A percentile compares a stretch with the other conserved stretches of the same genome.
Conservation (phyloP, 2,329 filamentous ascomycete genomes). For the Trichoderma atrobrunneum region DNA sequence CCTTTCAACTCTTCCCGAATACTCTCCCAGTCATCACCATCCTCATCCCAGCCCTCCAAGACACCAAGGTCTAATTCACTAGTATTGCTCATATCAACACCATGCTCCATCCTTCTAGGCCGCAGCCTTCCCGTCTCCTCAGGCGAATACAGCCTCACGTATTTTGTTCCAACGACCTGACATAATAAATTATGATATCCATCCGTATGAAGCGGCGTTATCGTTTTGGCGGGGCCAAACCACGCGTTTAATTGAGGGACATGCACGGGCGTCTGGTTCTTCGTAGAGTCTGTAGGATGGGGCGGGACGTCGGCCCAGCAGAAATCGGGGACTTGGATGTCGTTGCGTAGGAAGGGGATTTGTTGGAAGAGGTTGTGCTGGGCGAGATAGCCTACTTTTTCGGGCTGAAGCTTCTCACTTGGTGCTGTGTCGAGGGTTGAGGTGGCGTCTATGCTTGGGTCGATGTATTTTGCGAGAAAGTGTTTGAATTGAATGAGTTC, state of each 20-base stretch:
- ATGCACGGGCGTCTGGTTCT: constrained; percentile 43
- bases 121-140: constrained; percentile 55
- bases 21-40: constrained; percentile 35
- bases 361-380: constrained; percentile 87
- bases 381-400: constrained; percentile 72
- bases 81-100: constrained; percentile 91
- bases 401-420: not conserved
- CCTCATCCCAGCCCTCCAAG: constrained; percentile 58
- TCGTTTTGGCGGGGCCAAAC: constrained; percentile 85
- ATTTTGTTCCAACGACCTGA: constrained; percentile 88
- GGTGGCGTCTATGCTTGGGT: constrained; percentile 20
- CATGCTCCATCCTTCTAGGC: constrained; percentile 60
- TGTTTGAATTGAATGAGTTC: constrained; percentile 70
- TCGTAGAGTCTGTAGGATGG: constrained; percentile 40
- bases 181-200: constrained; percentile 89
- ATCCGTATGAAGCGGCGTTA: constrained; percentile 90
- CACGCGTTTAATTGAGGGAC: constrained; percentile 81
- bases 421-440: too few species aligned
- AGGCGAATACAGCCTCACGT: constrained; percentile 83
- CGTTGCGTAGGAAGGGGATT: constrained; percentile 70
- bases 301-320: constrained; percentile 70
- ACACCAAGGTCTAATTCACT: constrained; percentile 73
- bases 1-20: constrained; percentile 50
- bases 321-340: constrained; percentile 79
- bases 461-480: constrained; percentile 65